A percentile compares a stretch with the other conserved stretches of the same genome.
Evolutionary conservation across 179 eudicot genomes (phyloP).

Genomic region (Silene noctiflora): DNA sequence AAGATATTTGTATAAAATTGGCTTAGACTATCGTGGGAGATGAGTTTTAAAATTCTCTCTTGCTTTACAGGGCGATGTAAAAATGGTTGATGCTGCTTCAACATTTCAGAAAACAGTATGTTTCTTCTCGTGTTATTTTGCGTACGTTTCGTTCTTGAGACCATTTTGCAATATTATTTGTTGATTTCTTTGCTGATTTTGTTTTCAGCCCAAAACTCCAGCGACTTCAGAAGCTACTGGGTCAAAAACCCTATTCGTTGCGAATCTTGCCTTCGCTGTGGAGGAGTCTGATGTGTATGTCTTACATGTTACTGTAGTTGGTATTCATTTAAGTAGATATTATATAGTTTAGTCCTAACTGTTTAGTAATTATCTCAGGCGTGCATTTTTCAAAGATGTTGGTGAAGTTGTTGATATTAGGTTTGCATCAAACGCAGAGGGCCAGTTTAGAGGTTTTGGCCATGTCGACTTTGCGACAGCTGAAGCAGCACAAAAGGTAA

Average conservation of each 20-base stretch:
- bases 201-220: slow-evolving; percentile 67
- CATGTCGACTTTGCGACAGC: slow-evolving; percentile 77
- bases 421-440: slow-evolving; percentile 48
- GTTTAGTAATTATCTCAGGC: slow-evolving; percentile 34
- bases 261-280: slow-evolving; percentile 56
- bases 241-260: slow-evolving; percentile 64
- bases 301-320: neutral
- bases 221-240: slow-evolving; percentile 52
- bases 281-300: slow-evolving; percentile 66
- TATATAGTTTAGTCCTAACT: neutral
- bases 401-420: slow-evolving; percentile 69
- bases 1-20: neutral
- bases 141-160: neutral
- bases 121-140: neutral
- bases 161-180: neutral
- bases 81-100: slow-evolving; percentile 70
- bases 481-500: slow-evolving; percentile 73
- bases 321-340: neutral
- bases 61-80: slow-evolving; percentile 51
- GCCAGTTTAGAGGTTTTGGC: slow-evolving; percentile 73
- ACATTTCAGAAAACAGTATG: slow-evolving; percentile 45
- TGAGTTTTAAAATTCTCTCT: neutral
- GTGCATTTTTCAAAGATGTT: slow-evolving; percentile 56
- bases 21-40: neutral
- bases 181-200: neutral